Percentiles rank a stretch among this genome's conserved stretches.
Conservation (phyloP, 805 yeast species). For the Metschnikowia orientalis region DNA sequence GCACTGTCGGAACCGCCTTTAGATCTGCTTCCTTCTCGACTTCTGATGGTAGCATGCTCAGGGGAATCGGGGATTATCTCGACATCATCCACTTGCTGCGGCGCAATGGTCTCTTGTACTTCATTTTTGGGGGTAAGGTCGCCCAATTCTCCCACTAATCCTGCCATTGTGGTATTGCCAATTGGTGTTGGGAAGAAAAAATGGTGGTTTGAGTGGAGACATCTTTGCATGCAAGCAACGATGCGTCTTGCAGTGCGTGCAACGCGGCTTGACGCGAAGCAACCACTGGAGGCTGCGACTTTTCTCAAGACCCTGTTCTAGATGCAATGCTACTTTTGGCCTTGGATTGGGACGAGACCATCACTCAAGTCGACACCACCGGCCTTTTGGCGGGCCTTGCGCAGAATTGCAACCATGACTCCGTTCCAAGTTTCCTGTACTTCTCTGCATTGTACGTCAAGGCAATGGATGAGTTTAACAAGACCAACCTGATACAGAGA, state of each 20-base stretch:
- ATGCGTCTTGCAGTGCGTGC: too few relatives aligned
- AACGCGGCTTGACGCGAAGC: too few relatives aligned
- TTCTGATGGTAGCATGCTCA: slow-evolving; percentile 3
- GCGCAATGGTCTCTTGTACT: slow-evolving; percentile 9
- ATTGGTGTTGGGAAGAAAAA: too few relatives aligned
- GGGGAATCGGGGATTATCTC: slow-evolving; percentile 9
- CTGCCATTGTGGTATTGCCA: slow-evolving; percentile 10
- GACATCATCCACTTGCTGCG: slow-evolving; percentile 8
- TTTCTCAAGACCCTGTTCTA: not conserved
- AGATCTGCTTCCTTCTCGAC: not conserved
- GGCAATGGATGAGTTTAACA: slow-evolving; percentile 3
- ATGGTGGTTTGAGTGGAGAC: too few relatives aligned
- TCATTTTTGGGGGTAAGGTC: slow-evolving; percentile 8
- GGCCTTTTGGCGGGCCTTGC: slow-evolving; percentile 47
- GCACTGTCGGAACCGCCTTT: not conserved
- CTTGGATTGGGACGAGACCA: slow-evolving; percentile 67
- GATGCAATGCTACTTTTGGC: slow-evolving; percentile 24
- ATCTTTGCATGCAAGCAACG: too few relatives aligned
- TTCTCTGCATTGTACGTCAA: slow-evolving; percentile 27
- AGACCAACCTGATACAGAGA: not conserved
- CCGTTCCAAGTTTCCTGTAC: too few relatives aligned
- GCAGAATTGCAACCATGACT: too few relatives aligned
- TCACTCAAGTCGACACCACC: slow-evolving; percentile 54
- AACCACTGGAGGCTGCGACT: too few relatives aligned
- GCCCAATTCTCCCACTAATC: slow-evolving; percentile 18